phyloP scores from a whole-genome alignment of 2,329 filamentous ascomycete species.

The Talaromyces atroroseus region DNA sequence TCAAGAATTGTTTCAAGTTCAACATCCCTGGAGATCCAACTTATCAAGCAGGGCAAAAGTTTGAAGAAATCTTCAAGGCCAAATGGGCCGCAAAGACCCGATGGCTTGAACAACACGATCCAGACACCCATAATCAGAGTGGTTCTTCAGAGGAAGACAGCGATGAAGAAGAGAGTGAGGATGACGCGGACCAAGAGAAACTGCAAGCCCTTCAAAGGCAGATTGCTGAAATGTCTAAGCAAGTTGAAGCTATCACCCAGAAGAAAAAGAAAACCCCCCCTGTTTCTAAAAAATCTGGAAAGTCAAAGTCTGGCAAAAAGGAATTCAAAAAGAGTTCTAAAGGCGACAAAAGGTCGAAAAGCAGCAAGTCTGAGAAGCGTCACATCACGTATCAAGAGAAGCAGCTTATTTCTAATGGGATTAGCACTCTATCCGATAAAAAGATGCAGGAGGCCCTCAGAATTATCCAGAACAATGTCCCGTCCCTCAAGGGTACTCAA shows the following conservation, averaged over 20 bases:
- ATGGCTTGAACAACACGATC: slow-evolving; percentile 73
- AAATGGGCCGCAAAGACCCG: slow-evolving; percentile 73
- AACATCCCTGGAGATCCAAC: slow-evolving; percentile 76
- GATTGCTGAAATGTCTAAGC: slow-evolving; percentile 67
- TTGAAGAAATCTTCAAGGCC: slow-evolving; percentile 69
- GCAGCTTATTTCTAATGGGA: slow-evolving; percentile 80
- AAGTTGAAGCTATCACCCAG: slow-evolving; percentile 51
- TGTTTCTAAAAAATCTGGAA: slow-evolving; percentile 45
- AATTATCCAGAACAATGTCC: slow-evolving; percentile 80
- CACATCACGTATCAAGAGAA: slow-evolving; percentile 76
- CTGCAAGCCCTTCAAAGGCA: slow-evolving; percentile 63
- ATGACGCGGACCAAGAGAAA: slow-evolving; percentile 58
- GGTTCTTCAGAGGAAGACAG: slow-evolving; percentile 67
- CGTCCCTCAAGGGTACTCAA: slow-evolving; percentile 58
- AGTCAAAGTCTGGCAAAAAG: slow-evolving; percentile 41
- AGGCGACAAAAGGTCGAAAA: slow-evolving; percentile 50
- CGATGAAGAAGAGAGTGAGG: slow-evolving; percentile 62
- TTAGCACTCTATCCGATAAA: slow-evolving; percentile 71
- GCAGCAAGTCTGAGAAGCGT: slow-evolving; percentile 47
- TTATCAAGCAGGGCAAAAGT: slow-evolving; percentile 62
- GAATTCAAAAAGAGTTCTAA: slow-evolving; percentile 47
- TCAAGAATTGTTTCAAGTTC: slow-evolving; percentile 88
- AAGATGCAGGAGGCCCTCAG: slow-evolving; percentile 75
- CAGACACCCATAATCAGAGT: slow-evolving; percentile 59
- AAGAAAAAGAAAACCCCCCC: slow-evolving; percentile 58